Evolutionary conservation across 176 grass and related monocot genomes (phyloP), one percentile per base, ranked within the genome.

Genomic region (Zizania latifolia): DNA sequence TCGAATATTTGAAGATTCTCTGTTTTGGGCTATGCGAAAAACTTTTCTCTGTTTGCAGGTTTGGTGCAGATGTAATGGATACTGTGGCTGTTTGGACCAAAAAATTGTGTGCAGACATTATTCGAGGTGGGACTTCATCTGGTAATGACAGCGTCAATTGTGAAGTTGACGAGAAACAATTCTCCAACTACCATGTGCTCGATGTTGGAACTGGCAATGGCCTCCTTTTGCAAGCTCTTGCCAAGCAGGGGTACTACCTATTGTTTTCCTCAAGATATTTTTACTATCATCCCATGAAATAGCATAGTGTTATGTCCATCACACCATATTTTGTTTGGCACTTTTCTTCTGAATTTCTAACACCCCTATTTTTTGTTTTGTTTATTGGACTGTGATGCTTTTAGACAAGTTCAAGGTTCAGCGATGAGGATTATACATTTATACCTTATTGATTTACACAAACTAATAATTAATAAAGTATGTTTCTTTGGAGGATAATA

Each of bases 171-270:
- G 73, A 92, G 35, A 78, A 80, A 7, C 64, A 86, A 23, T 54
- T 94, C 17, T 88, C 74, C 36, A 90, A 72, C 64, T 94, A 93
- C 38, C 79, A 75, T 40, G 89, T 99, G 16, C 89, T 99, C 7
- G 95, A 99, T 76, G 36, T 99, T 79, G 95, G 95, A 77, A 94
- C 95, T 70, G 95, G 95, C 36, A 99, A 99, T 2, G 91, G 95
- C 32, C 86, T 94, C 58, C 86, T 99, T 81, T 72, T 99, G 63
- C 95, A 99, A 77, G 72, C 89, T 28, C 76, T 99, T 63, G 92
- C 91, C 38, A 99, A 92, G 64, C 86, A 88, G 32, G 95, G 95
- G 95, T 99, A 94, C 59, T 13, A 35, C 34, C 56, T 57, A 60
- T 14, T 8, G 41, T 72, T 53, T 46, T 57, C 51, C 65, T 76